These are phyloP conservation scores for Russula sp. DNA, from an alignment of 768 basidiomycete species.

Conservation along the genomic window DNA sequence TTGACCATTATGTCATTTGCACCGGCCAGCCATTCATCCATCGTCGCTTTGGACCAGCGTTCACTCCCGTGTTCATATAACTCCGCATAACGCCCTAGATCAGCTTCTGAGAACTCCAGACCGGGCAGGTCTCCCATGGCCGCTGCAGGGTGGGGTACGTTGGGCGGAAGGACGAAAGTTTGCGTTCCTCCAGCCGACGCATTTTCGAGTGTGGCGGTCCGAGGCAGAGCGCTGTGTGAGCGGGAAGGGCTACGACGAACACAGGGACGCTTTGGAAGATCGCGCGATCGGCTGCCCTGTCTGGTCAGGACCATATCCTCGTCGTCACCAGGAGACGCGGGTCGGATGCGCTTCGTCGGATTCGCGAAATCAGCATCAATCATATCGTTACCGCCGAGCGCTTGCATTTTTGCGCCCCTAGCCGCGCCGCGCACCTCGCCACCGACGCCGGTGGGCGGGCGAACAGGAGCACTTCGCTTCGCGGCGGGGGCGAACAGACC, in stretches of 20 bases:
- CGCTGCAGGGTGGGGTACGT: slow-evolving; percentile 5
- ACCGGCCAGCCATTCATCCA: slow-evolving; percentile 51
- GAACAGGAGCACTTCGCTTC: neutral
- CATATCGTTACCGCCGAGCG: neutral
- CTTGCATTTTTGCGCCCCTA: neutral
- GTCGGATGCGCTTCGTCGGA: slow-evolving; percentile 9
- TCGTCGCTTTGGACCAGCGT: slow-evolving; percentile 46
- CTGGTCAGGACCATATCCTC: neutral
- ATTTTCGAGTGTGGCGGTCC: neutral
- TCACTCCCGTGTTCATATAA: slow-evolving; percentile 40
- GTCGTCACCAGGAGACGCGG: neutral
- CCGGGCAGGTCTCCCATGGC: slow-evolving; percentile 14
- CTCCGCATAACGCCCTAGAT: slow-evolving; percentile 37
- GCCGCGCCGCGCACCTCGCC: neutral
- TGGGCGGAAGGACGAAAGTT: neutral
- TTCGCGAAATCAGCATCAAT: neutral
- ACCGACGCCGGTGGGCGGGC: neutral
- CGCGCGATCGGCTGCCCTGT: neutral
- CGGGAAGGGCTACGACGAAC: neutral
- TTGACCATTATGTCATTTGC: slow-evolving; percentile 42
- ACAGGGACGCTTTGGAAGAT: slow-evolving; percentile 3
- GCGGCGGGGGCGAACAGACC: neutral
- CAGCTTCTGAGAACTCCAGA: slow-evolving; percentile 30
- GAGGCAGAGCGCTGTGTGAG: neutral
- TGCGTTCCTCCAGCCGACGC: neutral